Base-by-base conservation (phyloP, 768 basidiomycete genomes). In the Boletus sp. region DNA sequence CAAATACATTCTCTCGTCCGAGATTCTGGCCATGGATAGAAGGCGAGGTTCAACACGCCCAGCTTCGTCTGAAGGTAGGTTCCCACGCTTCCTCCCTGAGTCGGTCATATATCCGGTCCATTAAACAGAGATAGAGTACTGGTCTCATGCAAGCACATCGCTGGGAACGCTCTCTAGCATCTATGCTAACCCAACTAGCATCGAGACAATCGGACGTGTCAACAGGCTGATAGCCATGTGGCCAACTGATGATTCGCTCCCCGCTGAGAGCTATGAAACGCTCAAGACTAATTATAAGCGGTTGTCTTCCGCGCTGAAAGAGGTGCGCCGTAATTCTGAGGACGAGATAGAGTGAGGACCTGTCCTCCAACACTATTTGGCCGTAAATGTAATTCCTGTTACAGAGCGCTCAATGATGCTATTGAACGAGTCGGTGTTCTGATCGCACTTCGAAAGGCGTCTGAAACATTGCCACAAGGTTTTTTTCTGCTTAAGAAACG, bases 11-110 rank as follows among this genome's bases (percentile, higher is more conserved):
- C 25, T 40, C 23, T 44, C 19, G 5, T 47, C 32, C 40, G 17
- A 42, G 34, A 49, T 48, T 51, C 35, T 43, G n/a, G 44, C 23
- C 56, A 88, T 88, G 86, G 83, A 88, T 61, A 79, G 84, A 72
- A 79, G 86, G 64, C 81, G 88, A 64, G 79, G 77, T 61, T 68
- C 77, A 48, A 74, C 77, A 37, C 82, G 87, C 54, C 87, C 87
- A 57, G 84, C 85, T 56, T 84, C 87, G 29, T 82, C 83, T 7
- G 90, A 91, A 85, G 90, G 90, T 86, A 68, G 54, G 68, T 70
- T 75, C 60, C 47, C 64, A 63, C 59, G 64, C 61, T 50, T 43
- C 37, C 53, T 49, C 42, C 25, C 50, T 48, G 58, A 51, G 47
- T 37, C 53, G 43, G 45, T 55, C 53, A 50, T 50, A 44, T 49